Evolutionary conservation across 257 asterid genomes (phyloP).

Genomic region (Nicotiana knightiana): DNA sequence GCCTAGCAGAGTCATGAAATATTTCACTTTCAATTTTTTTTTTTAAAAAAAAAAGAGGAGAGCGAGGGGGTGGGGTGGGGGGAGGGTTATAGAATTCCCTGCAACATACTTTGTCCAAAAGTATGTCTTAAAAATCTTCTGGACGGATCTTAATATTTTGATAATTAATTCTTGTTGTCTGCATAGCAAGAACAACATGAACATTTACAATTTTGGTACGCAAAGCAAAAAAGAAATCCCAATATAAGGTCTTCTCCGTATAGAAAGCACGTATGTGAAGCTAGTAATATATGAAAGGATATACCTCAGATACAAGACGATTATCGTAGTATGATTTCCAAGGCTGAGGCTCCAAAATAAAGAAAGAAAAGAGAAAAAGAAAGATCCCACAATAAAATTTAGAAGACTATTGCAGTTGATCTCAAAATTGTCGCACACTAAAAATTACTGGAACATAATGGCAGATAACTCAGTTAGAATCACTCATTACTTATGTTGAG

Average conservation of each 20-base stretch:
- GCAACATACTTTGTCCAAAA: slow-evolving; percentile 62
- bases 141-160: slow-evolving; percentile 59
- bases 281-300: not conserved
- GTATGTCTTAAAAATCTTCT: slow-evolving; percentile 76
- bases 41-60: not conserved
- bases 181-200: slow-evolving; percentile 16
- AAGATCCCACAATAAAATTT: not conserved
- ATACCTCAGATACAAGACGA: slow-evolving; percentile 78
- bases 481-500: not conserved
- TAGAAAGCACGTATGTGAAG: not conserved
- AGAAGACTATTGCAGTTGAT: no score
- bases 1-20: not conserved
- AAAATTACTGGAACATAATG: not conserved
- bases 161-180: slow-evolving; percentile 56
- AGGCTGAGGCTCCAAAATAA: slow-evolving; percentile 92
- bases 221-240: not conserved
- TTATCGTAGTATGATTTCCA: slow-evolving; percentile 80
- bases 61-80: no score
- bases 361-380: slow-evolving; percentile 43
- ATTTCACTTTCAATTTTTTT: not conserved
- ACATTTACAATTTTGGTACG: not conserved
- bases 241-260: not conserved
- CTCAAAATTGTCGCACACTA: no score
- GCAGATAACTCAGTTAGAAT: not conserved
- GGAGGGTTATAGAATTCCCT: not conserved